Evolutionary conservation across 805 yeast species (phyloP).

Genomic region (Hanseniaspora mollemarum): DNA sequence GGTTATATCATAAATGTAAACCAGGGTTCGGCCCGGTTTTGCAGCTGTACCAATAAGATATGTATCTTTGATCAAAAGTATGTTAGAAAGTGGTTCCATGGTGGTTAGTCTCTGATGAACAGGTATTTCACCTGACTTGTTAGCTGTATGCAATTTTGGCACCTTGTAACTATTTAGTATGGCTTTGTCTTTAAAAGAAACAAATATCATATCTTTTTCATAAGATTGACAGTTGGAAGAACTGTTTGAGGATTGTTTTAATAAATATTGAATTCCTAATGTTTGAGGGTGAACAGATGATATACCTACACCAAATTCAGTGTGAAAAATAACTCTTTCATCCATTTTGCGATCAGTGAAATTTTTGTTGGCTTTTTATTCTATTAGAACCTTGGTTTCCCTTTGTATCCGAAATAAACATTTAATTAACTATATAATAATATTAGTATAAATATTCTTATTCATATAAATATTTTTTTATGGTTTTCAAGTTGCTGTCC

Average conservation of each 20-base stretch:
- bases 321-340: constrained; percentile 15
- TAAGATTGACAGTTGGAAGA: not conserved
- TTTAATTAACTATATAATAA: too few species aligned
- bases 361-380: too few species aligned
- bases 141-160: constrained; percentile 40
- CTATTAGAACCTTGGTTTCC: too few species aligned
- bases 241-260: constrained; percentile 8
- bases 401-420: too few species aligned
- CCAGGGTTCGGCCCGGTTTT: constrained; percentile 38
- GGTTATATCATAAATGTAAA: constrained; percentile 74
- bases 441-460: too few species aligned
- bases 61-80: constrained; percentile 21
- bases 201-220: not conserved
- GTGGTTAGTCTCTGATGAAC: constrained; percentile 71
- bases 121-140: constrained; percentile 31
- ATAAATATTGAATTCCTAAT: constrained; percentile 8
- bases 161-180: constrained; percentile 59
- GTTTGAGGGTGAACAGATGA: constrained; percentile 15
- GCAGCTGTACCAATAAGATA: constrained; percentile 59
- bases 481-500: too few species aligned
- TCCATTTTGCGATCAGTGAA: constrained; percentile 4
- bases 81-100: constrained; percentile 57
- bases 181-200: constrained; percentile 39
- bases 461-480: too few species aligned
- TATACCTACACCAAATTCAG: constrained; percentile 15